Evolutionary conservation across 2,329 filamentous ascomycete genomes (phyloP).

Genomic region (Pseudogymnoascus sp.): DNA sequence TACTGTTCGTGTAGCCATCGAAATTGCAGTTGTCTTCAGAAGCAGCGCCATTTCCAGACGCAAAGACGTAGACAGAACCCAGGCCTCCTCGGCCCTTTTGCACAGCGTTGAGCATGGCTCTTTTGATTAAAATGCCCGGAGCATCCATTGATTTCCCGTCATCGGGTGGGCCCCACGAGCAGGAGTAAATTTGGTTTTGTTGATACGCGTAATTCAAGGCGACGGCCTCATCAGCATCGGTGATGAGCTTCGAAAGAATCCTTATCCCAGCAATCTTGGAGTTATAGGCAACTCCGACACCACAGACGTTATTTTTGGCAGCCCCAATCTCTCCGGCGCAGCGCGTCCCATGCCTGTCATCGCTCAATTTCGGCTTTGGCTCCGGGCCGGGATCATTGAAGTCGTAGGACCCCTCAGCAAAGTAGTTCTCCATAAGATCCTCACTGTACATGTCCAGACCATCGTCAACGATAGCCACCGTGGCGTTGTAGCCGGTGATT

Average conservation of each 20-base stretch:
- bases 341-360: conserved; percentile 86
- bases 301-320: conserved; percentile 85
- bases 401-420: conserved; percentile 84
- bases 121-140: conserved; percentile 77
- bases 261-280: conserved; percentile 84
- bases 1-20: conserved; percentile 98
- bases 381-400: conserved; percentile 81
- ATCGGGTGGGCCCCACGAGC: conserved; percentile 95
- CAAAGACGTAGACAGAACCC: conserved; percentile 93
- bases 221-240: conserved; percentile 83
- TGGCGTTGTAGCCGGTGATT: conserved; percentile 80
- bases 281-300: conserved; percentile 91
- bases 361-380: conserved; percentile 71
- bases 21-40: conserved; percentile 97
- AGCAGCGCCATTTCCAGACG: conserved; percentile 84
- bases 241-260: conserved; percentile 84
- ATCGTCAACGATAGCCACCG: conserved; percentile 91
- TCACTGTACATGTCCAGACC: conserved; percentile 92
- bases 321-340: conserved; percentile 93
- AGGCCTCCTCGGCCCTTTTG: conserved; percentile 77
- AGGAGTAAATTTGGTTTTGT: conserved; percentile 94
- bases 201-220: conserved; percentile 90
- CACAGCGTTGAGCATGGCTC: conserved; percentile 85
- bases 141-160: conserved; percentile 92
- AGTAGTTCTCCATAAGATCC: conserved; percentile 90